Conservation (phyloP, 352 stramenopile species). For the Pythium guiyangense region DNA sequence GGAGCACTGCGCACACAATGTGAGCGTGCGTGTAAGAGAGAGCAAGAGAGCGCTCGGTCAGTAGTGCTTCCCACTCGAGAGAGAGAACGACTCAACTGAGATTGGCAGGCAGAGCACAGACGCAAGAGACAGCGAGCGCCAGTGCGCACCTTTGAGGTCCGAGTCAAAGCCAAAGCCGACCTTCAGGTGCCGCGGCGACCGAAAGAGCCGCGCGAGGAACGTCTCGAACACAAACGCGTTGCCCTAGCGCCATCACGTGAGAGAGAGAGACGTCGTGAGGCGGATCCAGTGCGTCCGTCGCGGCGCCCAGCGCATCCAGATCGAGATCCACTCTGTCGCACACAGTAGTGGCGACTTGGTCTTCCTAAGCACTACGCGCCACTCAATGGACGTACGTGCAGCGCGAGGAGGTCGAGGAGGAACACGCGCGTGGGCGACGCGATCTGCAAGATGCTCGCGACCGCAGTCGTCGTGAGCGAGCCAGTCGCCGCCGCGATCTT, state of each 20-base stretch:
- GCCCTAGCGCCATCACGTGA: slow-evolving; percentile 18
- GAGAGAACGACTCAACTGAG: neutral
- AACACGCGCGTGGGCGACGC: slow-evolving; percentile 38
- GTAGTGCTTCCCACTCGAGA: neutral
- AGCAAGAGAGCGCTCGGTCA: neutral
- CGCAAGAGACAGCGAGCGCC: too few species aligned
- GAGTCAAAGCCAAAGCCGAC: slow-evolving; percentile 67
- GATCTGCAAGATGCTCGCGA: slow-evolving; percentile 68
- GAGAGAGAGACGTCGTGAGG: too few species aligned
- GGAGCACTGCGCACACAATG: slow-evolving; percentile 30
- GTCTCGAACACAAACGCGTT: slow-evolving; percentile 40
- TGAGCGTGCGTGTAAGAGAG: neutral
- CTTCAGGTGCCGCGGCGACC: slow-evolving; percentile 34
- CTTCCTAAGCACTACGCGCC: neutral
- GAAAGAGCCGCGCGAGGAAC: slow-evolving; percentile 36
- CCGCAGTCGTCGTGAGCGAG: slow-evolving; percentile 16
- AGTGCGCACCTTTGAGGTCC: slow-evolving; percentile 55
- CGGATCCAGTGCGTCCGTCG: neutral
- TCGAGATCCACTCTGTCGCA: neutral
- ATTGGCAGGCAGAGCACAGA: neutral
- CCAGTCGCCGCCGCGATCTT: too few species aligned
- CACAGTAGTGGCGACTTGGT: too few species aligned
- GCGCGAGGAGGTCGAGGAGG: slow-evolving; percentile 47
- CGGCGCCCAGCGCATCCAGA: neutral
- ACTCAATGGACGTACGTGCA: slow-evolving; percentile 37